These are phyloP conservation scores for Alternaria gansuensis DNA, from an alignment of 2,329 filamentous ascomycete genomes.

Conservation along the genomic window DNA sequence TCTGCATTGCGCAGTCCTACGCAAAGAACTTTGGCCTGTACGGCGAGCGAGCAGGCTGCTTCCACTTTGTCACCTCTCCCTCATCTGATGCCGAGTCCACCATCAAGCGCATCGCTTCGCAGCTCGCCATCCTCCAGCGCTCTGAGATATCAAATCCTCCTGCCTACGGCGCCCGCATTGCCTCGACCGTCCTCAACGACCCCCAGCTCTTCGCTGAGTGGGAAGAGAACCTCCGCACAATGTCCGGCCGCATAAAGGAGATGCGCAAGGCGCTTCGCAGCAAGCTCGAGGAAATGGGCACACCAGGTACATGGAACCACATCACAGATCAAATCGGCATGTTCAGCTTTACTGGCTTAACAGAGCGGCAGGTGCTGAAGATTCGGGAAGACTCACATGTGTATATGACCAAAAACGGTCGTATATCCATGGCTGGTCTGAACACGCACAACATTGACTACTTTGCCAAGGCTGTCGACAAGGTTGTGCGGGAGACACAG, in stretches of 20 bases:
- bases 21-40: slow-evolving; percentile 79
- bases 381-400: slow-evolving; percentile 76
- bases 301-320: slow-evolving; percentile 93
- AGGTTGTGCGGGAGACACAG: slow-evolving; percentile 72
- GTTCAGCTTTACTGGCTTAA: slow-evolving; percentile 93
- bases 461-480: slow-evolving; percentile 87
- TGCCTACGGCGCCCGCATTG: slow-evolving; percentile 91
- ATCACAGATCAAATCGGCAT: slow-evolving; percentile 99
- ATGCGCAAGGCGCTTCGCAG: slow-evolving; percentile 83
- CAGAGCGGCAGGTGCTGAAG: slow-evolving; percentile 75
- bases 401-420: slow-evolving; percentile 97
- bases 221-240: slow-evolving; percentile 89
- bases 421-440: slow-evolving; percentile 97
- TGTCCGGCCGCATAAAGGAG: slow-evolving; percentile 92
- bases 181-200: slow-evolving; percentile 84
- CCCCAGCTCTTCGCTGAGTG: slow-evolving; percentile 82
- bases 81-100: slow-evolving; percentile 70
- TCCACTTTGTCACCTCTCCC: slow-evolving; percentile 88
- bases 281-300: slow-evolving; percentile 84
- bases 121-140: slow-evolving; percentile 92
- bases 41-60: slow-evolving; percentile 93
- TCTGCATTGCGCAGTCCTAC: slow-evolving; percentile 63
- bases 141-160: slow-evolving; percentile 98
- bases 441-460: slow-evolving; percentile 93
- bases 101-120: slow-evolving; percentile 75